Evolutionary conservation across 163 green algal genomes (phyloP).

Genomic region (Chlamydomonas reinhardtii): DNA sequence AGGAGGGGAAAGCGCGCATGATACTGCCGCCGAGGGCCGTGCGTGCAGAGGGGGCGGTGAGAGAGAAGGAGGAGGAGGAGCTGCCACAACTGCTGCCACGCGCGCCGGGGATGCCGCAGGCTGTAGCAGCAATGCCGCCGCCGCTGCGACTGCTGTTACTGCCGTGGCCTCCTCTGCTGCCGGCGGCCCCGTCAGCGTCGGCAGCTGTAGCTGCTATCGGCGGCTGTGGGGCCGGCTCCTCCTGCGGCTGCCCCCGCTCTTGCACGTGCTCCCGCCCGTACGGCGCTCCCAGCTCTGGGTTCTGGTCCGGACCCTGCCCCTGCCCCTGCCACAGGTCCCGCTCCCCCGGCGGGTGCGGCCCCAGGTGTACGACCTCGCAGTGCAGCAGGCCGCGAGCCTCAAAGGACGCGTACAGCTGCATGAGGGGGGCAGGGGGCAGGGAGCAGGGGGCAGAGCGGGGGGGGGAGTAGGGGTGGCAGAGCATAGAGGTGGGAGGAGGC

Average conservation of each 20-base stretch:
- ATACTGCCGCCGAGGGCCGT: too few relatives aligned
- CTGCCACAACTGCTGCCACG: too few relatives aligned
- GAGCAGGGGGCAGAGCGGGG: neutral
- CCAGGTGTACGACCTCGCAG: constrained; percentile 13
- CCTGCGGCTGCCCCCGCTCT: neutral
- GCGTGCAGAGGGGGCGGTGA: too few relatives aligned
- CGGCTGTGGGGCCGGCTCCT: neutral
- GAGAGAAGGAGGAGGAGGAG: too few relatives aligned
- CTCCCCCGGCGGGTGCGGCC: neutral
- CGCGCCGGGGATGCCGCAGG: too few relatives aligned
- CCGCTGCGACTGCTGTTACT: neutral
- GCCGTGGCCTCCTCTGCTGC: too few relatives aligned
- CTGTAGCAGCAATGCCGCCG: neutral
- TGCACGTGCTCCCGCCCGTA: too few relatives aligned
- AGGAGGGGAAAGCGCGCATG: too few relatives aligned
- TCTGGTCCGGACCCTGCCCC: neutral
- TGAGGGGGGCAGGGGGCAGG: neutral
- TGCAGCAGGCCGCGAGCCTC: constrained; percentile 8
- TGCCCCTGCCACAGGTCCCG: neutral
- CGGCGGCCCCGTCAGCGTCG: too few relatives aligned
- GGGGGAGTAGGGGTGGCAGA: neutral
- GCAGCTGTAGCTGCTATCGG: neutral
- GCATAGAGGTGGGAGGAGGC: too few relatives aligned
- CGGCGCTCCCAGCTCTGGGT: neutral
- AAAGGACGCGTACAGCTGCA: constrained; percentile 17